Base-by-base conservation (phyloP, 176 grass and related monocot genomes). In the Oryza punctata region DNA sequence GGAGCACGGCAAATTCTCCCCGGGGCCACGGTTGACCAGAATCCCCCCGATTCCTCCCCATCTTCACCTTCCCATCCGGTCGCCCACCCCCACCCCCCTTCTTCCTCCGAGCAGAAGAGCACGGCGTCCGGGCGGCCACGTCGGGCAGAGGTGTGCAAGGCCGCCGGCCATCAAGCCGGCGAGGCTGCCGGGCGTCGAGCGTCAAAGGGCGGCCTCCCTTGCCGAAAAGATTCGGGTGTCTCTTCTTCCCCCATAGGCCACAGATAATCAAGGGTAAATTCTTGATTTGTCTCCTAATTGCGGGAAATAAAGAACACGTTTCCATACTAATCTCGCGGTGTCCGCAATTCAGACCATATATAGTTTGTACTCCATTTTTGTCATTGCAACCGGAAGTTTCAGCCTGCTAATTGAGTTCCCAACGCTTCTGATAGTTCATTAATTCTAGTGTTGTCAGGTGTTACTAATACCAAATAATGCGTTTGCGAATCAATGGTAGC, bases 181-280 rank as follows among this genome's bases (percentile, higher is more conserved):
- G 32, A 3, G 3, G 3, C n/a, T n/a, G n/a, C n/a, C n/a, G n/a
- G n/a, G n/a, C n/a, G n/a, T n/a, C n/a, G n/a, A n/a, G n/a, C n/a
- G n/a, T n/a, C n/a, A n/a, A n/a, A n/a, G n/a, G n/a, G n/a, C n/a
- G n/a, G n/a, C n/a, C n/a, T n/a, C n/a, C n/a, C n/a, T 32, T 3
- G 32, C 3, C 32, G 92, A 98, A 88, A 91, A 90, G 70, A 90
- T 94, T 84, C 90, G 93, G 76, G 35, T 87, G 87, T n/a, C n/a
- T 91, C 91, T 78, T 87, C 95, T 81, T 74, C 87, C 49, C 32
- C 32, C 32, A 32, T 3, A 32, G 32, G 32, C 87, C 96, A 19
- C 86, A 98, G 43, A 83, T 98, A 79, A 95, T 92, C 81, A 90
- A 85, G 10, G 96, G 96, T 98, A 89, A 92, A 91, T 70, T 82